These are phyloP conservation scores for Penicillium lagena DNA, from an alignment of 495 filamentous ascomycete genomes.

Conservation along the genomic window DNA sequence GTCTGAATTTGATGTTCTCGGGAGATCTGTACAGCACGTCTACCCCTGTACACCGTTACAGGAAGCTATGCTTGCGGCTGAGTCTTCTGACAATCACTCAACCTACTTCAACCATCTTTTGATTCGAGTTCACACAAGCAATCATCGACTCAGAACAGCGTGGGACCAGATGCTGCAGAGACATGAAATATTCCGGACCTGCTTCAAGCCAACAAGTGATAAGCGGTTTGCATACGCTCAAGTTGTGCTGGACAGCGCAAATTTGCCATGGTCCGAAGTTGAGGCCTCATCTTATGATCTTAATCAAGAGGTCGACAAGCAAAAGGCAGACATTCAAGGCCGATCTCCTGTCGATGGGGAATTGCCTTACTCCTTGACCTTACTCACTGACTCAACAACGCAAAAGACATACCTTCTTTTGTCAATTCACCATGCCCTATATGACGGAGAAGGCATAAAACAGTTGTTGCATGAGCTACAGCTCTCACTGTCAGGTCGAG, in stretches of 20 bases:
- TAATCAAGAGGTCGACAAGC: conserved; percentile 8
- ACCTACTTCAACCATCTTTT: conserved; percentile 52
- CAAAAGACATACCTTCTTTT: conserved; percentile 35
- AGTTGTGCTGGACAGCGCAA: conserved; percentile 37
- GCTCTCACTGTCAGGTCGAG: conserved; percentile 30
- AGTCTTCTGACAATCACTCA: conserved; percentile 19
- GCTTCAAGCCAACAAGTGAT: conserved; percentile 50
- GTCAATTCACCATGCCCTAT: conserved; percentile 74
- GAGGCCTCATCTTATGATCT: conserved; percentile 10
- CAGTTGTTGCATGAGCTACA: conserved; percentile 62
- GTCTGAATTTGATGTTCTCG: conserved; percentile 13
- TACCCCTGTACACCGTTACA: conserved; percentile 78
- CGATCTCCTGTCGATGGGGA: conserved; percentile 12
- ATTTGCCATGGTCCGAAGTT: conserved; percentile 15
- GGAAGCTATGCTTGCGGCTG: conserved; percentile 68
- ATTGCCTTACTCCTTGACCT: conserved; percentile 23
- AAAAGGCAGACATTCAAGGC: conserved; percentile 16
- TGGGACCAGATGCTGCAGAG: conserved; percentile 48
- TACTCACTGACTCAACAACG: conserved; percentile 7
- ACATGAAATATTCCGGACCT: conserved; percentile 59
- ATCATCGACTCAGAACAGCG: conserved; percentile 28
- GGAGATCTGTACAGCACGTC: conserved; percentile 41
- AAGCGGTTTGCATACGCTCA: conserved; percentile 49
- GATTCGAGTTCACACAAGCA: conserved; percentile 38
- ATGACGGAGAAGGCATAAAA: conserved; percentile 68